phyloP scores from a whole-genome alignment of 164 flowering plant genomes.

The Malania oleifera region DNA sequence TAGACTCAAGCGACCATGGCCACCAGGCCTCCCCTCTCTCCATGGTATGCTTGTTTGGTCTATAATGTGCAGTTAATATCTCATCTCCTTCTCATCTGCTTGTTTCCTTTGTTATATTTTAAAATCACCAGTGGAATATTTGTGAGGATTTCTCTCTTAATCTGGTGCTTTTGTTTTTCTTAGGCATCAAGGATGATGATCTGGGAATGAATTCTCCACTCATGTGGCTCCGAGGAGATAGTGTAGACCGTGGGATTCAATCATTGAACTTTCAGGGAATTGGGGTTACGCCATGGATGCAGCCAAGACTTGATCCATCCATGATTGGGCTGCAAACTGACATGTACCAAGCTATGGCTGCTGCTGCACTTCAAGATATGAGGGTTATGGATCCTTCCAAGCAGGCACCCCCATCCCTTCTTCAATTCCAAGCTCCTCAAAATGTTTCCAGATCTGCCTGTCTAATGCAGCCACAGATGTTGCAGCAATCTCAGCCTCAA shows the following conservation, averaged over 20 bases:
- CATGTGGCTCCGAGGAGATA: slow-evolving; percentile 79
- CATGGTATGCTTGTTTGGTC: slow-evolving; percentile 40
- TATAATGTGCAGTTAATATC: background rate
- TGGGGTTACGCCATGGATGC: slow-evolving; percentile 82
- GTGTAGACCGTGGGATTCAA: slow-evolving; percentile 56
- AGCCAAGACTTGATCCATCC: slow-evolving; percentile 76
- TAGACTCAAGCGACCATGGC: slow-evolving; percentile 96
- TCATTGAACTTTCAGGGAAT: slow-evolving; percentile 78
- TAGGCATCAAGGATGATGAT: slow-evolving; percentile 74
- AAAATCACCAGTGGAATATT: background rate
- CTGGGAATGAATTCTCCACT: slow-evolving; percentile 68
- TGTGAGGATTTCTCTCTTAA: background rate
- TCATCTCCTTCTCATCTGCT: background rate
- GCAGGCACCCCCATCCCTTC: slow-evolving; percentile 38
- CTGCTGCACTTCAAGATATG: slow-evolving; percentile 84
- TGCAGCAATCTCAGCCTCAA: slow-evolving; percentile 61
- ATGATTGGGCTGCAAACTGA: slow-evolving; percentile 73
- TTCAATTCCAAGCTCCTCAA: slow-evolving; percentile 71
- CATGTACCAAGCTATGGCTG: slow-evolving; percentile 81
- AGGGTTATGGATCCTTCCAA: slow-evolving; percentile 58
- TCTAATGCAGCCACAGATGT: slow-evolving; percentile 55
- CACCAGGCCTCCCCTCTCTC: slow-evolving; percentile 68
- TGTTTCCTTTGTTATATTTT: background rate
- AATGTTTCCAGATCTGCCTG: slow-evolving; percentile 35
- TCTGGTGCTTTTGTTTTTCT: slow-evolving; percentile 1